Evolutionary conservation across 305 asterid species (phyloP), one percentile per base, ranked within the genome.

Genomic region (Fraxinus nigra): DNA sequence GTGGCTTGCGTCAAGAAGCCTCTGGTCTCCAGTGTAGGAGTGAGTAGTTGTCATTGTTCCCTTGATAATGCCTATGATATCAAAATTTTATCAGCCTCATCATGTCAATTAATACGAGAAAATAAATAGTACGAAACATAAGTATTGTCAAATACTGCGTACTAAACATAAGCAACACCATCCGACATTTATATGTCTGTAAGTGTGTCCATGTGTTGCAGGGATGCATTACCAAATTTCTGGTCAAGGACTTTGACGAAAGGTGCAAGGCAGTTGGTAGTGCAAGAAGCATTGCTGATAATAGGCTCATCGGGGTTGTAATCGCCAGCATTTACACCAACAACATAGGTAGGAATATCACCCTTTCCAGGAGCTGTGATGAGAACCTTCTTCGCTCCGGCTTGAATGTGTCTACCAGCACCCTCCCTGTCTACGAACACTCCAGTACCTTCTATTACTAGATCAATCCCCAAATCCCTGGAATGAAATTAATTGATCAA

Each of bases 31-130:
- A 3, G 98, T 95, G 92, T 95, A 95, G 67, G 98, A 95, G 94
- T 95, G 98, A 1, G 98, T 95, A n/a, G 98, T 93, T 81, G 98
- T 95, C 98, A 95, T 95, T 14, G 98, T 95, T 82, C 98, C 98
- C 87, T 95, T 95, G 83, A 95, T 93, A 85, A 95, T 95, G 16
- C 97, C 97, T 94, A 74, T 73, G 63, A 16, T 30, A 54, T 10
- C 59, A 0, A 70, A 14, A 32, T 13, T 20, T 30, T 4, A 65
- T 33, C 18, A 22, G 33, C 72, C 16, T 61, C 16, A 3, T 61
- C 72, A 61, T 61, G 32, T 61, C 72, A 22, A 61, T 61, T 28
- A 79, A 9, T 79, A 80, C 16, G 18, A 70, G 43, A 48, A 43
- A 32, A n/a, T 34, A 14, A 20, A 26, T 1, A 67, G 20, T 67